Evolutionary conservation across 176 grass and related monocot genomes (phyloP).

Genomic region (Aegilops speltoides): DNA sequence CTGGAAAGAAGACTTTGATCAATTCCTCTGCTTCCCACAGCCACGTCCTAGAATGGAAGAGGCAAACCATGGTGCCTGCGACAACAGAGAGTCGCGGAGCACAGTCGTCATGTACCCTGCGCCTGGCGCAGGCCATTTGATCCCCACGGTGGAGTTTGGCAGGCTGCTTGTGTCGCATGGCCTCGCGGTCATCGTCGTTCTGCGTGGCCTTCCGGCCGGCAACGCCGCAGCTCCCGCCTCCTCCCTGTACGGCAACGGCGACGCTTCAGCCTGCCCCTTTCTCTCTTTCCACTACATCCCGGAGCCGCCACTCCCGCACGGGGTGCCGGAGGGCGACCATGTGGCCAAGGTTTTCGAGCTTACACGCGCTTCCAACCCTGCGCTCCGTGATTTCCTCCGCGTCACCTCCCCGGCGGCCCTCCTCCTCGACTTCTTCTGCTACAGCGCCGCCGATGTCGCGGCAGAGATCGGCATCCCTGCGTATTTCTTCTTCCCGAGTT

Average conservation of each 20-base stretch:
- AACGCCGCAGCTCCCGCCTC: background rate
- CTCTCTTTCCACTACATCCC: background rate
- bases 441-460: conserved; percentile 35
- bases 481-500: conserved; percentile 39
- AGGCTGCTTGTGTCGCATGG: background rate
- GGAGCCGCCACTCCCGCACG: background rate
- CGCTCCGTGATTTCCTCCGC: conserved; percentile 27
- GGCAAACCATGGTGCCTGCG: background rate
- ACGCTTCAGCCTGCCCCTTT: background rate
- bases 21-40: too few relatives aligned
- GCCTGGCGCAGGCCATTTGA: background rate
- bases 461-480: conserved; percentile 52
- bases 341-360: conserved; percentile 27
- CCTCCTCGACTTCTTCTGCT: conserved; percentile 60
- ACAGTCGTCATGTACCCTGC: background rate
- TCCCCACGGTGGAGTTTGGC: background rate
- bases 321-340: background rate
- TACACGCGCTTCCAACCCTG: conserved; percentile 22
- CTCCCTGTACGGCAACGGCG: background rate
- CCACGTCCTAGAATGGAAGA: background rate
- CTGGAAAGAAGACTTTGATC: background rate
- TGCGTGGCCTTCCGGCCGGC: background rate
- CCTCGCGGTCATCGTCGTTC: background rate
- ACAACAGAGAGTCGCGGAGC: background rate
- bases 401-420: conserved; percentile 22